phyloP scores from a whole-genome alignment of 441 rosid genomes.

The Hura crepitans region DNA sequence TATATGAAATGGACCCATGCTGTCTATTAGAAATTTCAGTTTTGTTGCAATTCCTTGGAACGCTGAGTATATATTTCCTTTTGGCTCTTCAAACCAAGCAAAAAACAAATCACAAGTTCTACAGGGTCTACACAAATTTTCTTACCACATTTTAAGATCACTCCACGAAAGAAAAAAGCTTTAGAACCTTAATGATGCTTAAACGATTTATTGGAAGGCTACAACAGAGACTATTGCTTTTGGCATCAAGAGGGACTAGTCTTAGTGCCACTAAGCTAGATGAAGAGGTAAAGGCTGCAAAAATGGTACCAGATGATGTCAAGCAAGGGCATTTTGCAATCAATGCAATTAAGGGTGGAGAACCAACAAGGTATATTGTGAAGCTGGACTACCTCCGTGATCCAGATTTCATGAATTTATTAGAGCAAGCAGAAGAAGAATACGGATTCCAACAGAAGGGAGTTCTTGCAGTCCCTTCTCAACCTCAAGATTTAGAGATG shows the following conservation, averaged over 20 bases:
- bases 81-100: not conserved
- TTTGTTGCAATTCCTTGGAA: conserved; percentile 22
- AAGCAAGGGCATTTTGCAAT: conserved; percentile 50
- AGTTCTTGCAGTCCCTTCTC: conserved; percentile 60
- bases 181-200: conserved; percentile 27
- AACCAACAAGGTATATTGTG: conserved; percentile 49
- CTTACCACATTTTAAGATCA: not conserved
- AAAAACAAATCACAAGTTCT: not conserved
- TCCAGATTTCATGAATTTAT: conserved; percentile 50
- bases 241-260: conserved; percentile 16
- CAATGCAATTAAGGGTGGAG: conserved; percentile 33
- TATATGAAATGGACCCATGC: conserved; percentile 24
- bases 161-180: conserved; percentile 26
- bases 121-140: not conserved
- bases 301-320: conserved; percentile 35
- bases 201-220: conserved; percentile 31
- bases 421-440: conserved; percentile 55
- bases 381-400: conserved; percentile 40
- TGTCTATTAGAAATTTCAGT: conserved; percentile 33
- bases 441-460: conserved; percentile 56
- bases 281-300: conserved; percentile 20
- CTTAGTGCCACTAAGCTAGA: not conserved
- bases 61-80: conserved; percentile 18
- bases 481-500: conserved; percentile 57
- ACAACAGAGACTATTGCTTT: conserved; percentile 18